A percentile compares a stretch with the other conserved stretches of the same genome.
phyloP scores from a whole-genome alignment of 2,329 filamentous ascomycete species.

The Talaromyces piceae region DNA sequence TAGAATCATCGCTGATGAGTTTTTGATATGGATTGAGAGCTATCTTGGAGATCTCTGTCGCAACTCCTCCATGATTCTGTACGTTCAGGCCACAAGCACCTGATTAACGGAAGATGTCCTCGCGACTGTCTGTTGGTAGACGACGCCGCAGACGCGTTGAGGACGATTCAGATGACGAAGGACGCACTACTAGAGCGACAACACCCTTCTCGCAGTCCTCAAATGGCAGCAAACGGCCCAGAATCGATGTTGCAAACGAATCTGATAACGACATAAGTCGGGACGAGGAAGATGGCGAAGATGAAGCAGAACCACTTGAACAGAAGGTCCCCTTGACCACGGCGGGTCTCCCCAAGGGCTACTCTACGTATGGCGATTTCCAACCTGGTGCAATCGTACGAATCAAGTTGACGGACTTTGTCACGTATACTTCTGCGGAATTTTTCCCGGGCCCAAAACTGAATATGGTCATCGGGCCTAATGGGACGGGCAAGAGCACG shows the following conservation, averaged over 20 bases:
- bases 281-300: conserved; percentile 15
- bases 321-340: background rate
- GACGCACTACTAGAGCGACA: conserved; percentile 13
- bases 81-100: background rate
- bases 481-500: conserved; percentile 95
- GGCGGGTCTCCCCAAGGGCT: conserved; percentile 6
- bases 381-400: conserved; percentile 77
- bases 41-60: background rate
- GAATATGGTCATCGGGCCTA: conserved; percentile 99
- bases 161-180: conserved; percentile 20
- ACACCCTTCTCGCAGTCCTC: conserved; percentile 20
- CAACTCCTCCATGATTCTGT: background rate
- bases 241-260: conserved; percentile 19
- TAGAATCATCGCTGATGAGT: background rate
- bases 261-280: conserved; percentile 13
- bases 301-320: background rate
- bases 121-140: background rate
- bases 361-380: conserved; percentile 3
- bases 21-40: background rate
- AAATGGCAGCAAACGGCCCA: conserved; percentile 26
- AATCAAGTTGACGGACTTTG: conserved; percentile 79
- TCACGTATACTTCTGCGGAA: conserved; percentile 88
- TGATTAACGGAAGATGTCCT: background rate
- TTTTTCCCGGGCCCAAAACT: conserved; percentile 85
- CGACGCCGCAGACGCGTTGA: conserved; percentile 23